Evolutionary conservation across 140 eudicot species (phyloP), one percentile per base, ranked within the genome.

Genomic region (Anethum foeniculum): DNA sequence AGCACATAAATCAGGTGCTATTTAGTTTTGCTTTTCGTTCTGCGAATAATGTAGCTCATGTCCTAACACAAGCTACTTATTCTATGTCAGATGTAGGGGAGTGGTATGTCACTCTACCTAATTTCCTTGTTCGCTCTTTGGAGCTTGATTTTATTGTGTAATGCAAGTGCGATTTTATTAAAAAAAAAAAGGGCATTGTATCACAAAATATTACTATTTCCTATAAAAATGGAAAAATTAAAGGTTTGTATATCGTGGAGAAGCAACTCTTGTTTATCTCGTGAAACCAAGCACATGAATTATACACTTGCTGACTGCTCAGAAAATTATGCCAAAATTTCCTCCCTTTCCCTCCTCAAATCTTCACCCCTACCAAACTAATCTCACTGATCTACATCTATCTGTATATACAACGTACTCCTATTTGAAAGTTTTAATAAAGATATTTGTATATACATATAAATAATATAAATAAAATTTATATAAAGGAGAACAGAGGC

Each of bases 301-400:
- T 47, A 12, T 75, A 34, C 62, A 46, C 52, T 47, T 28, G 36
- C 78, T 39, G 34, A 0, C 21, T 62, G 69, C 69, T 62, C 69
- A 62, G 69, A 75, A 75, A 27, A 10, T 44, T 56, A 74, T 3
- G 32, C 78, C 78, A 43, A 19, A 23, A n/a, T 74, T 74, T 74
- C 54, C 78, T 74, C 78, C n/a, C n/a, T 62, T 30, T 56, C 64
- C 68, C 56, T n/a, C n/a, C 64, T 43, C 32, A 41, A 4, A 36
- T 43, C 76, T 15, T 54, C 71, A 32, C 43, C 49, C 51, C 23
- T 25, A 77, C 7, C 30, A 16, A 28, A 34, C 71, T 38, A 48
- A 27, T 32, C 69, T 62, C 15, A 27, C 69, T 79, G 8, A 19
- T 38, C 27, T 71, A 23, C 49, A 62, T 62, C 69, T 25, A 62